phyloP scores from a whole-genome alignment of 371 early-diverging fungal species.

The Polyrhizophydium stewartii region DNA sequence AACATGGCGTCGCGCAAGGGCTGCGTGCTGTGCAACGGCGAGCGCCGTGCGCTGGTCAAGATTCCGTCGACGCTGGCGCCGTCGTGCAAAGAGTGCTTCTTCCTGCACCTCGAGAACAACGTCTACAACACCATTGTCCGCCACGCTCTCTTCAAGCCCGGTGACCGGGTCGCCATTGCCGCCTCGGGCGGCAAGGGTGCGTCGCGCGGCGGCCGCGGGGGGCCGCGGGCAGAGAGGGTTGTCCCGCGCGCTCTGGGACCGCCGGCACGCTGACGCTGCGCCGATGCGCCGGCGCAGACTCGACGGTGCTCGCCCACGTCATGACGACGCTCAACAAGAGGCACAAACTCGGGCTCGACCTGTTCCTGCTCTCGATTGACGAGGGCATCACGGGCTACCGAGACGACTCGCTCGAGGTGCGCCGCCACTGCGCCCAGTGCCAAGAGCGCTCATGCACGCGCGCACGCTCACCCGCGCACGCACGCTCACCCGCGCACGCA shows the following conservation, averaged over 20 bases:
- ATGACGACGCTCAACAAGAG: slow-evolving; percentile 94
- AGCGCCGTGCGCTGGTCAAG: slow-evolving; percentile 66
- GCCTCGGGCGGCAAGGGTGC: slow-evolving; percentile 98
- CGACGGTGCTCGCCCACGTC: slow-evolving; percentile 97
- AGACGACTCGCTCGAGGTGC: slow-evolving; percentile 94
- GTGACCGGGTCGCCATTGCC: slow-evolving; percentile 95
- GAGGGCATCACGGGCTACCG: slow-evolving; percentile 99
- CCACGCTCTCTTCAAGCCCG: slow-evolving; percentile 79
- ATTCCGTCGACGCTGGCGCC: slow-evolving; percentile 87
- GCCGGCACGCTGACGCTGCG: too few relatives aligned
- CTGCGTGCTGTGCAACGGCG: slow-evolving; percentile 18
- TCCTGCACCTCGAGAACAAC: slow-evolving; percentile 91
- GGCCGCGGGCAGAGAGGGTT: neutral
- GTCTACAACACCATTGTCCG: slow-evolving; percentile 92
- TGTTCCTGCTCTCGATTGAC: slow-evolving; percentile 95
- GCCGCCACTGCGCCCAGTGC: too few relatives aligned
- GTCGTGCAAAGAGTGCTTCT: slow-evolving; percentile 94
- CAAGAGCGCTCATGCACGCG: too few relatives aligned
- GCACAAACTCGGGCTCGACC: slow-evolving; percentile 89
- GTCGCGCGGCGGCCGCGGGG: neutral
- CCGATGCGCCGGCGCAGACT: slow-evolving; percentile 59
- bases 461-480: too few relatives aligned
- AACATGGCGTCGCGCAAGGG: too few relatives aligned
- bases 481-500: too few relatives aligned
- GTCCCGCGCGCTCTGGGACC: neutral